Evolutionary conservation across 306 rosid species (phyloP).

Genomic region (Comarum palustre): DNA sequence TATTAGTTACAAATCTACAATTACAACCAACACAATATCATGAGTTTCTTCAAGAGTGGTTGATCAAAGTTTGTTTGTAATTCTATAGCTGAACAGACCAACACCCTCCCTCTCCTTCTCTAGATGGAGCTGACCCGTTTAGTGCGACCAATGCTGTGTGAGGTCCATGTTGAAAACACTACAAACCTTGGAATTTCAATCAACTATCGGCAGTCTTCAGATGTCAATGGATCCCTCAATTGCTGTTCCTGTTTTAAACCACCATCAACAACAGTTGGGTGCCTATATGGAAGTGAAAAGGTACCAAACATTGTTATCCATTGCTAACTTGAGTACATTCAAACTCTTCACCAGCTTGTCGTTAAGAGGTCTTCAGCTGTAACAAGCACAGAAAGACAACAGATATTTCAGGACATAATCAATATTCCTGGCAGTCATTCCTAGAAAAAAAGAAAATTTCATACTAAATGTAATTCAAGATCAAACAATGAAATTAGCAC

Average conservation of each 20-base stretch:
- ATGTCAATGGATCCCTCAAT: background rate
- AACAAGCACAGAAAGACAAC: background rate
- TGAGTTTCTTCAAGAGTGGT: background rate
- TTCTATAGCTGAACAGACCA: background rate
- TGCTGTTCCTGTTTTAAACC: background rate
- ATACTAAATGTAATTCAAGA: background rate
- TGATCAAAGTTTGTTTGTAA: background rate
- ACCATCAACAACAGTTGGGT: background rate
- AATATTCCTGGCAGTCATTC: background rate
- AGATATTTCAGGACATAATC: background rate
- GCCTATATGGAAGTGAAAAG: background rate
- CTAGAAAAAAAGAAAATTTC: background rate
- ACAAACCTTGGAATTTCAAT: background rate
- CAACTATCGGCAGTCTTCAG: background rate
- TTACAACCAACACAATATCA: background rate
- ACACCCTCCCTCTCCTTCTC: background rate
- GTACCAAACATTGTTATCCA: background rate
- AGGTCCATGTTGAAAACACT: background rate
- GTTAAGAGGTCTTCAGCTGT: background rate
- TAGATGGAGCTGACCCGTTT: background rate
- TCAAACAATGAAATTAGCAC: background rate
- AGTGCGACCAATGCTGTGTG: background rate
- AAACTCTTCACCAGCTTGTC: background rate
- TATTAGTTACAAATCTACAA: background rate
- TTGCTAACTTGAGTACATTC: background rate